A percentile compares a stretch with the other conserved stretches of the same genome.
Conservation (phyloP, 2,329 filamentous ascomycete species). For the Curvularia eragrostidis region DNA sequence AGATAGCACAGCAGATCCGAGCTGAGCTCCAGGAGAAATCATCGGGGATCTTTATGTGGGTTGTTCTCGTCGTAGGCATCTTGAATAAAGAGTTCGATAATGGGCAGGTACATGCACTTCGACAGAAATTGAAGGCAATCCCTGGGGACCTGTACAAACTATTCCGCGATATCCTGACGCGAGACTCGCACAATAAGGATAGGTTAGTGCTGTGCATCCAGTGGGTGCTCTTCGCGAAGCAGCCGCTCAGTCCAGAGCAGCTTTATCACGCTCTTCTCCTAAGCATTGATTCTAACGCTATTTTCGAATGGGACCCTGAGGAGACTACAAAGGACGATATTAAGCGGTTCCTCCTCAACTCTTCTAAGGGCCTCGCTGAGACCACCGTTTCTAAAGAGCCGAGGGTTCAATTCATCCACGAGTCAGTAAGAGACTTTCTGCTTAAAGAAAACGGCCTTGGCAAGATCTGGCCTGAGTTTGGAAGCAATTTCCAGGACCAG, state of each 20-base stretch:
- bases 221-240: conserved; percentile 28
- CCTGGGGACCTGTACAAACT: neutral
- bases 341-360: conserved; percentile 27
- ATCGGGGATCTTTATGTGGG: conserved; percentile 55
- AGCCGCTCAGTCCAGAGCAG: conserved; percentile 22
- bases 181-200: conserved; percentile 49
- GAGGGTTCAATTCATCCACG: conserved; percentile 43
- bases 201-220: conserved; percentile 25
- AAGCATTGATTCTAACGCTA: conserved; percentile 10
- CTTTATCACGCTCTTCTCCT: conserved; percentile 26
- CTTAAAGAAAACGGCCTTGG: conserved; percentile 45
- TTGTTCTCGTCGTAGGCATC: conserved; percentile 43
- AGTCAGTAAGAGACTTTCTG: conserved; percentile 50
- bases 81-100: conserved; percentile 53
- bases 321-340: conserved; percentile 21
- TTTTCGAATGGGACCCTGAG: conserved; percentile 21
- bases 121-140: neutral
- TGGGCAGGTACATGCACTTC: conserved; percentile 36
- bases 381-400: conserved; percentile 20
- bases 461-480: conserved; percentile 44
- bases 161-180: conserved; percentile 28
- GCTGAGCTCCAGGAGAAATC: conserved; percentile 48
- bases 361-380: conserved; percentile 35
- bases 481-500: conserved; percentile 37
- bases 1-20: conserved; percentile 31